Evolutionary conservation across 1,284 basidiomycete genomes (phyloP), one percentile per base, ranked within the genome.

Genomic region (Nidula niveotomentosa): DNA sequence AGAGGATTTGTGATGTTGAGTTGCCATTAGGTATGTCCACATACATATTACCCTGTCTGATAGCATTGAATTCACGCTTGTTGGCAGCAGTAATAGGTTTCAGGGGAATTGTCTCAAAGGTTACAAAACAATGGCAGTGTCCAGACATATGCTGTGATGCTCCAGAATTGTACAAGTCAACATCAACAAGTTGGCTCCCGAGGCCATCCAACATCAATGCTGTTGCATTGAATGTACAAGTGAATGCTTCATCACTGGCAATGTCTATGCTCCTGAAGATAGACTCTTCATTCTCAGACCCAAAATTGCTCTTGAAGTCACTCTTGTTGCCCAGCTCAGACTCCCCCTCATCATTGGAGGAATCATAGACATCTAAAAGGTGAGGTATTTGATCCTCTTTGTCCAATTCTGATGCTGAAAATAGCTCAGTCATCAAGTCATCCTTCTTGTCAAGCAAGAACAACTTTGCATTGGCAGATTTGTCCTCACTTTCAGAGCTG

Each of bases 51-150:
- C 65, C 63, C 34, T 53, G 57, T 7, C 63, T 60, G 6, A 53
- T 53, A 1, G 62, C 64, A 45, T 57, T 36, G 36, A 69, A 63
- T 5, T 18, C 47, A 0, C 50, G 43, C 48, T 63, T 63, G 52
- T 66, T 51, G n/a, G 60, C 59, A 6, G 66, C 60, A 0, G 48
- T 59, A 51, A 68, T 61, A 10, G 61, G 53, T 43, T 55, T 61
- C 2, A 54, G 57, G 9, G 37, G 13, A 10, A 63, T 64, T 3
- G 53, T 37, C 1, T 51, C 43, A 34, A 57, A 63, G 34, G 58
- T 62, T 17, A 58, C 60, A 18, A 63, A 65, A 1, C 49, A 37
- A 45, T 55, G 35, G 15, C 9, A 2, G 10, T n/a, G 17, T 8
- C 9, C 39, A 8, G 39, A 43, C 39, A 43, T 41, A 41, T 43